Base-by-base conservation (phyloP, 2,329 filamentous ascomycete species). In the Nemania serpens region DNA sequence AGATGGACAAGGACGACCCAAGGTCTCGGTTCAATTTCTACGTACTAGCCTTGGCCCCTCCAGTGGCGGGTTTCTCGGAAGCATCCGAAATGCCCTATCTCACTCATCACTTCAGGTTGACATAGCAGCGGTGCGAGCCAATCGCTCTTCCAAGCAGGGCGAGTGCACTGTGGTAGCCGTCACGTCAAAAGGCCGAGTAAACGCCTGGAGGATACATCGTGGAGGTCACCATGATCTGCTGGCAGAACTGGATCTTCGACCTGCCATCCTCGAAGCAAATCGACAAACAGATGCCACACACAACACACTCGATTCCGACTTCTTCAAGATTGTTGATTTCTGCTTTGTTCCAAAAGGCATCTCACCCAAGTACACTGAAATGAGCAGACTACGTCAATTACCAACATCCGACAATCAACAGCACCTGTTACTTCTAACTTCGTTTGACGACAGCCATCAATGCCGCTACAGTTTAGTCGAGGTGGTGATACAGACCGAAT, bases 161-260 rank as follows among this genome's bases (percentile, higher is more conserved):
- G 93, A 97, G 75, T 88, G 93, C 72, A 91, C 93, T 68, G 83
- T 97, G 36, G 84, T 97, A 48, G 87, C 93, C 39, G 87, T 89
- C 13, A 95, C 93, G 1, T 84, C 87, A 55, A 89, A 89, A 68
- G 94, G 91, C 29, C 84, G 88, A 59, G 78, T 99, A 25, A 89
- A 96, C 69, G 84, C 89, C 7, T 99, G 95, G 95, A 91, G 90
- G 71, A 83, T 97, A 45, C 92, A 94, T 70, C 91, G 94, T 74
- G 91, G 91, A 62, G 93, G 93, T 36, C 91, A 93, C 67, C 88
- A 93, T 71, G 87, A 90, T 45, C 82, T 91, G 49, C 84, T 90
- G 48, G 84, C 84, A 25, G 91, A 94, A 63, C 81, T 88, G 20
- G 90, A 96, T 73, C 80, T 88, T 59, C 85, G 87, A 57, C 85